A percentile compares a stretch with the other conserved stretches of the same genome.
Conservation (phyloP, 441 rosid species). For the Francoa sonchifolia region DNA sequence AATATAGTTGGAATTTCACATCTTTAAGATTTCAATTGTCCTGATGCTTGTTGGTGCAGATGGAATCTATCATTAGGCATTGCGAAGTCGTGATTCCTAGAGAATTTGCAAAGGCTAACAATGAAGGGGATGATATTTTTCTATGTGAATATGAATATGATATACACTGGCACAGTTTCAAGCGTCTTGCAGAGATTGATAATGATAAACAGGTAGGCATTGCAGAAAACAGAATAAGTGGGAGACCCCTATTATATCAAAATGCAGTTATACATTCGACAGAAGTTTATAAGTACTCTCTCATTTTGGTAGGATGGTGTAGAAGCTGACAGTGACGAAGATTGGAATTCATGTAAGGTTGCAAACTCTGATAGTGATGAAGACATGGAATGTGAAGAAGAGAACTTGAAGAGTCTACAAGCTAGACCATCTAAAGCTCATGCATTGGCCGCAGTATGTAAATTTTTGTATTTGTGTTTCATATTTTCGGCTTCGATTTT, state of each 20-base stretch:
- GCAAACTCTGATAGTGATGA: slow-evolving; percentile 46
- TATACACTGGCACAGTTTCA: slow-evolving; percentile 77
- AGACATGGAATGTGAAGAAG: slow-evolving; percentile 46
- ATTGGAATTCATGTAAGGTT: slow-evolving; percentile 44
- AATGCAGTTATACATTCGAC: slow-evolving; percentile 6
- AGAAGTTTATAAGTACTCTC: slow-evolving; percentile 3
- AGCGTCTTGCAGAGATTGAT: slow-evolving; percentile 71
- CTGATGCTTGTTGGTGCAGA: slow-evolving; percentile 26
- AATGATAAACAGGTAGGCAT: slow-evolving; percentile 34
- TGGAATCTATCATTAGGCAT: slow-evolving; percentile 72
- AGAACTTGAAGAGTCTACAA: slow-evolving; percentile 25
- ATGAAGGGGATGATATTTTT: slow-evolving; percentile 84
- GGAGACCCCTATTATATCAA: background rate
- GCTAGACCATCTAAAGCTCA: slow-evolving; percentile 26
- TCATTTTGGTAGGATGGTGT: slow-evolving; percentile 33
- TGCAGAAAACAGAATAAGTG: slow-evolving; percentile 2
- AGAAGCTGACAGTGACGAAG: slow-evolving; percentile 61
- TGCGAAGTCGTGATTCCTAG: slow-evolving; percentile 65
- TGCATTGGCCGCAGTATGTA: slow-evolving; percentile 51
- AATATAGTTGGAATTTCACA: background rate
- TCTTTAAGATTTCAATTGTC: slow-evolving; percentile 5
- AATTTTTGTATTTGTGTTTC: slow-evolving; percentile 6
- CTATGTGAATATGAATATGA: slow-evolving; percentile 93
- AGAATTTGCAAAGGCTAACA: slow-evolving; percentile 55
- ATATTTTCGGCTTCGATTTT: slow-evolving; percentile 13